Percentiles rank a stretch among this genome's conserved stretches.
Conservation (phyloP, 192 early-diverging fungal genomes). For the Gaertneriomyces sp. region DNA sequence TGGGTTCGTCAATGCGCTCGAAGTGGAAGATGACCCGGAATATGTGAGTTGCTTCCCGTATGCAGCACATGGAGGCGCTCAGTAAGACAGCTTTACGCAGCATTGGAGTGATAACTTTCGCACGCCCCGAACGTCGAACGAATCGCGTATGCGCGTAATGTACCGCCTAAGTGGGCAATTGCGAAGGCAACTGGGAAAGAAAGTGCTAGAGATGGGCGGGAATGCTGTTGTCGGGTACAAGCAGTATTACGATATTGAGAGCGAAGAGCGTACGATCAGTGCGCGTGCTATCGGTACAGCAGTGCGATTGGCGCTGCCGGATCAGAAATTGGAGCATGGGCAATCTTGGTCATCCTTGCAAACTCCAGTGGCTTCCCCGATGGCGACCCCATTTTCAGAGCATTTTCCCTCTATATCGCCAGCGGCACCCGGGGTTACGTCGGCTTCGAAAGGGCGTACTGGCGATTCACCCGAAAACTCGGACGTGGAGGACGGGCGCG, state of each 20-base stretch:
- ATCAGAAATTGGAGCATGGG: slow-evolving; percentile 26
- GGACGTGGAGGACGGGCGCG: background rate
- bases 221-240: slow-evolving; percentile 72
- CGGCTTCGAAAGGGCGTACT: background rate
- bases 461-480: background rate
- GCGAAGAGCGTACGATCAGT: slow-evolving; percentile 66
- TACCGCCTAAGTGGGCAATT: slow-evolving; percentile 66
- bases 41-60: slow-evolving; percentile 51
- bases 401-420: background rate
- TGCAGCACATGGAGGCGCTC: slow-evolving; percentile 68
- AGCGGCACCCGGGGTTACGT: background rate
- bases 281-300: slow-evolving; percentile 75
- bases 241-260: slow-evolving; percentile 76
- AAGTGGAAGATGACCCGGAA: slow-evolving; percentile 73
- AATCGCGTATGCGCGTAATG: slow-evolving; percentile 66
- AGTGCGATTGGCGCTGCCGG: slow-evolving; percentile 50
- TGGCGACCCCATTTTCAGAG: slow-evolving; percentile 8
- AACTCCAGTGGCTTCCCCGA: slow-evolving; percentile 16
- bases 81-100: slow-evolving; percentile 51
- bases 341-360: slow-evolving; percentile 29
- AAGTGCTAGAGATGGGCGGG: slow-evolving; percentile 68
- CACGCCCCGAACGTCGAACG: slow-evolving; percentile 73
- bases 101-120: slow-evolving; percentile 79
- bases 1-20: slow-evolving; percentile 69
- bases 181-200: slow-evolving; percentile 69